These are phyloP conservation scores for Pleurostoma richardsiae DNA, from an alignment of 2,329 filamentous ascomycete genomes.

Conservation along the genomic window DNA sequence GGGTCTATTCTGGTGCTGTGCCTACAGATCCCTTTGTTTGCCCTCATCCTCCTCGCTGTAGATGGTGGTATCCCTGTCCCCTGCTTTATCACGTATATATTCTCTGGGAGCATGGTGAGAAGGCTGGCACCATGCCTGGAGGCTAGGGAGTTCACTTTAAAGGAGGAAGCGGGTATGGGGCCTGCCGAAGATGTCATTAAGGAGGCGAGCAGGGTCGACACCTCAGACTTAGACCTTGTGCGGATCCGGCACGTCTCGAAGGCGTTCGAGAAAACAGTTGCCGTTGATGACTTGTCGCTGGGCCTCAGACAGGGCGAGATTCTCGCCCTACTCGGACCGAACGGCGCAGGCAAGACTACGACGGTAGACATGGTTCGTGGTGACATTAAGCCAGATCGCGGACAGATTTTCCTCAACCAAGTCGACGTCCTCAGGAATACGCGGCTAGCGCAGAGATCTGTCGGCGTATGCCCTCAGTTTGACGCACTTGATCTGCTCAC, in stretches of 20 bases:
- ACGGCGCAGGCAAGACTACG: slow-evolving; percentile 87
- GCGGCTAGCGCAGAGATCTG: slow-evolving; percentile 13
- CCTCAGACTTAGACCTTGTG: slow-evolving; percentile 32
- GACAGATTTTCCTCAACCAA: not conserved
- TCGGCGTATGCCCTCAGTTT: slow-evolving; percentile 90
- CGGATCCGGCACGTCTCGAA: slow-evolving; percentile 67
- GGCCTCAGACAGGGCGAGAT: slow-evolving; percentile 75
- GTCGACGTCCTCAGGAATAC: not conserved
- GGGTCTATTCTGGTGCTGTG: slow-evolving; percentile 65
- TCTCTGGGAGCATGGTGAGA: slow-evolving; percentile 3
- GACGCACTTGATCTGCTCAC: slow-evolving; percentile 91
- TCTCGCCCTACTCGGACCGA: slow-evolving; percentile 84
- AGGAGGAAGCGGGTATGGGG: slow-evolving; percentile 17
- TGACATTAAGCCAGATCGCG: slow-evolving; percentile 69
- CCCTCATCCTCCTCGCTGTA: slow-evolving; percentile 59
- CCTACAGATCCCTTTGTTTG: slow-evolving; percentile 54
- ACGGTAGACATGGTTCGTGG: slow-evolving; percentile 86
- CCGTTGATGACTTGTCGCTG: slow-evolving; percentile 83
- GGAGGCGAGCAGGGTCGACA: slow-evolving; percentile 20
- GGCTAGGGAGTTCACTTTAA: too few species aligned
- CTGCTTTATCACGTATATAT: slow-evolving; percentile 6
- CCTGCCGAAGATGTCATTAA: slow-evolving; percentile 18
- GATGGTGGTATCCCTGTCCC: slow-evolving; percentile 45
- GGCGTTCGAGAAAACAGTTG: slow-evolving; percentile 40
- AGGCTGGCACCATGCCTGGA: too few species aligned